phyloP scores from a whole-genome alignment of 495 filamentous ascomycete genomes.

The Penicillium dipodomyicola region DNA sequence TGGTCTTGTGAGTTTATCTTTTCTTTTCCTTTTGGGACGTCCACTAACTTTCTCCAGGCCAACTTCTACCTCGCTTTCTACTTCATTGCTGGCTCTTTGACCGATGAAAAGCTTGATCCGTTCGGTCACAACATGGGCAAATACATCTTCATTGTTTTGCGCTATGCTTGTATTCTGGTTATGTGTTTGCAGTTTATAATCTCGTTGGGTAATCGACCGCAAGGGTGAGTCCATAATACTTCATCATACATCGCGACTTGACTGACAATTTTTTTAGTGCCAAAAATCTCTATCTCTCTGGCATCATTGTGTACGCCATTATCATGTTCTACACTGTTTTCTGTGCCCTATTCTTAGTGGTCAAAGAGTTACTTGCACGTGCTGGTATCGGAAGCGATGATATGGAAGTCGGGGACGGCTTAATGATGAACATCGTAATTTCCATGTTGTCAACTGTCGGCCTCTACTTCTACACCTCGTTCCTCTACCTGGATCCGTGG shows the following conservation, averaged over 20 bases:
- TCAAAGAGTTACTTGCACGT: conserved; percentile 66
- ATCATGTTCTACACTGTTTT: conserved; percentile 98
- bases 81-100: conserved; percentile 94
- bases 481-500: conserved; percentile 97
- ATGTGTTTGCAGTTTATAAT: conserved; percentile 96
- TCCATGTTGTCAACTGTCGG: conserved; percentile 86
- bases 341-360: conserved; percentile 79
- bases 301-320: conserved; percentile 81
- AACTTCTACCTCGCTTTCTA: conserved; percentile 99
- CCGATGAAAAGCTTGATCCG: conserved; percentile 77
- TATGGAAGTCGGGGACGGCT: conserved; percentile 70
- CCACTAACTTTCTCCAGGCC: conserved; percentile 48
- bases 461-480: conserved; percentile 92
- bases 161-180: conserved; percentile 79
- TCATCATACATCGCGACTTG: neutral
- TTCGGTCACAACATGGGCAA: conserved; percentile 82
- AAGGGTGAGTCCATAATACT: conserved; percentile 57
- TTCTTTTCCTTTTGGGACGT: neutral
- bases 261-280: conserved; percentile 47
- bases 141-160: conserved; percentile 81
- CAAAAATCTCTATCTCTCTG: conserved; percentile 82
- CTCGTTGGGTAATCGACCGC: conserved; percentile 96
- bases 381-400: conserved; percentile 34
- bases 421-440: conserved; percentile 93
- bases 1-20: conserved; percentile 60